Evolutionary conservation across 352 stramenopile genomes (phyloP), one percentile per base, ranked within the genome.

Genomic region (Aphanomyces astaci): DNA sequence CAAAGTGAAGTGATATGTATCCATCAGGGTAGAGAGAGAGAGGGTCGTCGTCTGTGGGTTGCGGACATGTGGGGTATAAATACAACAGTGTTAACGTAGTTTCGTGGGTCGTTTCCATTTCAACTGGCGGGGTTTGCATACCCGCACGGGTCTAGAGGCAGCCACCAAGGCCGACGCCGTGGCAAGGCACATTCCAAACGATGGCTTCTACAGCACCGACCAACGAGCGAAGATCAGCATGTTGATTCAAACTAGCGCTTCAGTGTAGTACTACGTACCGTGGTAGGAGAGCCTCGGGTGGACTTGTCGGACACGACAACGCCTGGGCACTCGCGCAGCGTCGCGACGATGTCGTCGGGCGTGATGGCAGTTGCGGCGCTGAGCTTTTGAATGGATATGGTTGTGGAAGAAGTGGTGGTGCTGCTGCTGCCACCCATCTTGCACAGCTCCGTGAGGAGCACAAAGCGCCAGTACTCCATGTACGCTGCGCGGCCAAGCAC

Each of bases 271-370:
- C n/a, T n/a, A 53, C 13, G 45, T 53, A 25, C 45, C 25, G 7
- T 40, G 25, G 52, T 22, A 72, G 70, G 7, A 7, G 36, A 15
- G 7, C 7, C 36, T 43, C 36, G 36, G 7, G 15, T 15, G 7
- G 49, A 15, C 15, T 32, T 32, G 5, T 56, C 28, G 7, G 49
- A 56, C 49, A 56, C 36, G 36, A 43, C 36, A 43, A 43, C 7
- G 36, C 15, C 36, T 43, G 7, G 36, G 36, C 36, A 43, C 15
- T 7, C 36, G 7, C 36, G 36, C 36, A 96, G 72, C 10, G 86
- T 91, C 63, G 91, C 88, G 27, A 94, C 83, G 33, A 97, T 89
- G 75, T 97, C 90, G 69, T 96, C 87, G 17, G 86, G 77, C 74
- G 94, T 89, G 43, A 97, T 94, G 33, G 81, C 90, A 3, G 89